A percentile compares a stretch with the other conserved stretches of the same genome.
Conservation (phyloP, 2,329 filamentous ascomycete species). For the Bipolaris oryzae region DNA sequence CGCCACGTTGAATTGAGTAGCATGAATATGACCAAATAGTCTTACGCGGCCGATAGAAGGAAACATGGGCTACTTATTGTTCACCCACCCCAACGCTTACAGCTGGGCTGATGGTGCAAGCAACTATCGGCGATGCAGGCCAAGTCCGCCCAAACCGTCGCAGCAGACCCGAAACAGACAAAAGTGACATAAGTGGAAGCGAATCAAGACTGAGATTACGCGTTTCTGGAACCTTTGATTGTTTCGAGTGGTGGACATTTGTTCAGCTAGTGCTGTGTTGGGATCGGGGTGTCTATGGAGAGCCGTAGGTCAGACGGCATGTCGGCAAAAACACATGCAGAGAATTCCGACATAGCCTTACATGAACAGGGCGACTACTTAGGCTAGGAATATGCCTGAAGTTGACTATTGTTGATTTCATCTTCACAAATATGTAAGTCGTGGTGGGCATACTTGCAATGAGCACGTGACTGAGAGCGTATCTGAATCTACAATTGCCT, state of each 20-base stretch:
- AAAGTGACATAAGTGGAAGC: slow-evolving; percentile 20
- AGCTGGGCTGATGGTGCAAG: slow-evolving; percentile 5
- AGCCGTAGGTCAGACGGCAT: slow-evolving; percentile 31
- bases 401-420: not conserved
- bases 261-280: slow-evolving; percentile 12
- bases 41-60: not conserved
- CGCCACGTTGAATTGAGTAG: not conserved
- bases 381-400: slow-evolving; percentile 11
- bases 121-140: slow-evolving; percentile 11
- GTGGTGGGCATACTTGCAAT: not conserved
- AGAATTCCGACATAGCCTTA: slow-evolving; percentile 25
- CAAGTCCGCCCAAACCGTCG: slow-evolving; percentile 13
- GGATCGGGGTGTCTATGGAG: slow-evolving; percentile 31
- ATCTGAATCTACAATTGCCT: slow-evolving; percentile 2
- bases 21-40: not conserved
- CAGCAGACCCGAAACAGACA: slow-evolving; percentile 17
- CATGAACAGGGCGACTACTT: not conserved
- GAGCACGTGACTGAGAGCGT: slow-evolving; percentile 12
- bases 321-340: slow-evolving; percentile 33
- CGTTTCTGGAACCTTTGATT: slow-evolving; percentile 26
- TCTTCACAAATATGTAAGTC: not conserved
- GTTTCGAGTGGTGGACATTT: slow-evolving; percentile 24
- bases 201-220: slow-evolving; percentile 29
- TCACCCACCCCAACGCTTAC: slow-evolving; percentile 4
- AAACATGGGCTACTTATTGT: slow-evolving; percentile 10